Conservation (phyloP, 345 rosid species). For the Corchorus olitorius region DNA sequence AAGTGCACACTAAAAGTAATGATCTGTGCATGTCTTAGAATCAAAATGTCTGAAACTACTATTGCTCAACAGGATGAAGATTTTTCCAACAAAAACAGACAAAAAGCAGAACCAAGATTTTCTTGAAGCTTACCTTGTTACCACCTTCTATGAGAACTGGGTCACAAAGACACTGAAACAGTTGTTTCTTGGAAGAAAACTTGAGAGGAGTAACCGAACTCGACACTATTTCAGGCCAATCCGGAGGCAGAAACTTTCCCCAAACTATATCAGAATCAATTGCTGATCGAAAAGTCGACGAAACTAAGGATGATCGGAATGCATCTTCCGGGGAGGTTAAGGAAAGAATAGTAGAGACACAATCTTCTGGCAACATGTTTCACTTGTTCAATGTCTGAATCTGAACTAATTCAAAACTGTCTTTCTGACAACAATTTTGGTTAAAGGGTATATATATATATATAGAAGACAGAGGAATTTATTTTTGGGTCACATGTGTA, state of each 20-base stretch:
- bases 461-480: neutral
- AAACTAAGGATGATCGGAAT: constrained; percentile 47
- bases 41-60: no score
- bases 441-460: neutral
- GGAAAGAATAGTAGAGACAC: constrained; percentile 56
- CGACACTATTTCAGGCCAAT: constrained; percentile 34
- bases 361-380: constrained; percentile 56
- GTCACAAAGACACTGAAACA: constrained; percentile 48
- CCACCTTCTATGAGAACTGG: constrained; percentile 54
- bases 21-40: neutral
- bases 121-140: constrained; percentile 36
- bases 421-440: neutral
- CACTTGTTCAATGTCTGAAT: neutral
- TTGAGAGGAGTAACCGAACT: constrained; percentile 23
- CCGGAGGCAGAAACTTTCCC: constrained; percentile 58
- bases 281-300: constrained; percentile 53
- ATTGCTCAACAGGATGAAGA: no score
- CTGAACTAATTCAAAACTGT: neutral
- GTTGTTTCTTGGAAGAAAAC: constrained; percentile 60
- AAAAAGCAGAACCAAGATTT: neutral
- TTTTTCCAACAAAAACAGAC: neutral
- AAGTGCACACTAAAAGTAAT: neutral
- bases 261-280: constrained; percentile 60
- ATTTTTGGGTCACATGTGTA: no score
- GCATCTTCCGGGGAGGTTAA: constrained; percentile 64